phyloP scores from a whole-genome alignment of 1,284 basidiomycete genomes.

The Coriolopsis trogii region DNA sequence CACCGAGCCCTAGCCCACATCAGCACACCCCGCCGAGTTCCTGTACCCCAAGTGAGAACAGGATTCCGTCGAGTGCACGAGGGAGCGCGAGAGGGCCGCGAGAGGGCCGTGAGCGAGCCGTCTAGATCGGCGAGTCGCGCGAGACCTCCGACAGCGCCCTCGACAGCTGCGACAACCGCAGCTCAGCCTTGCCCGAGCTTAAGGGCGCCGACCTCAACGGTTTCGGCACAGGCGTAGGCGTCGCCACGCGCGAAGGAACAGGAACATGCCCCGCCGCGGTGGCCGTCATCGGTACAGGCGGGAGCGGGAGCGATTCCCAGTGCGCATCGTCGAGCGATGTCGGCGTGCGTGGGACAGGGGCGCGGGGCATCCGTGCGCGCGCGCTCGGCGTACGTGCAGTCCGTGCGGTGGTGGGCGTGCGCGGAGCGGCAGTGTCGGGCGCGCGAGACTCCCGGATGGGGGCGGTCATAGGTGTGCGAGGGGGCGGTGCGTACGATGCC shows the following conservation, averaged over 20 bases:
- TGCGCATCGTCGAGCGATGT: conserved; percentile 21
- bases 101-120: background rate
- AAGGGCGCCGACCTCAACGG: conserved; percentile 6
- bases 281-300: background rate
- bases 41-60: background rate
- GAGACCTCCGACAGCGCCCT: conserved; percentile 21
- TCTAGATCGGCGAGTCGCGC: conserved; percentile 8
- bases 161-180: conserved; percentile 17
- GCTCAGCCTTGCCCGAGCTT: conserved; percentile 11
- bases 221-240: conserved; percentile 1
- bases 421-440: background rate
- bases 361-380: conserved; percentile 8
- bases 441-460: background rate
- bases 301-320: conserved; percentile 12
- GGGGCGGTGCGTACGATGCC: background rate
- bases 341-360: conserved; percentile 18
- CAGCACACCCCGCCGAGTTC: background rate
- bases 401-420: conserved; percentile 3
- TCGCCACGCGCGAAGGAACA: too few species aligned
- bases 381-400: conserved; percentile 3
- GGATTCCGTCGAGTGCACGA: background rate
- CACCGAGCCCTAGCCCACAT: too few species aligned
- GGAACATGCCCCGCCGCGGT: too few species aligned
- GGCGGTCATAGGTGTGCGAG: background rate
- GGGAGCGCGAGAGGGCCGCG: background rate